Evolutionary conservation across 164 flowering plant genomes (phyloP).

Genomic region (Umbellularia californica): DNA sequence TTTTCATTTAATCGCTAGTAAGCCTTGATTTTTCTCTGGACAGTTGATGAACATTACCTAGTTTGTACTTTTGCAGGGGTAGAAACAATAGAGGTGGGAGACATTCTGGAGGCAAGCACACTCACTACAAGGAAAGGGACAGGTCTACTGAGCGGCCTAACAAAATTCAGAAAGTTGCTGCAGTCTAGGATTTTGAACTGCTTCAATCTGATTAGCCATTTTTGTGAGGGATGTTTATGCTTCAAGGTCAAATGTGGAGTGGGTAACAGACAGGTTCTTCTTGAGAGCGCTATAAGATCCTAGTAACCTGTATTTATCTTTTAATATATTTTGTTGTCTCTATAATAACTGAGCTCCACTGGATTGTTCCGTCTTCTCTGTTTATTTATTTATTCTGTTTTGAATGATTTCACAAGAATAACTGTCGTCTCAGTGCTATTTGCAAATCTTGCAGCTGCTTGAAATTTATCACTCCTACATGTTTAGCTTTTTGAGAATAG

Average conservation of each 20-base stretch:
- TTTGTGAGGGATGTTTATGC: neutral
- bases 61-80: constrained; percentile 41
- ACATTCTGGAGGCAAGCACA: constrained; percentile 28
- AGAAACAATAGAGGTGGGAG: constrained; percentile 47
- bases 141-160: constrained; percentile 32
- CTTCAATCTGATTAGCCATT: neutral
- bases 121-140: constrained; percentile 40
- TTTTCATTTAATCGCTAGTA: neutral
- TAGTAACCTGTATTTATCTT: neutral
- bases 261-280: neutral
- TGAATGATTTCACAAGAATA: too few relatives aligned
- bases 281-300: neutral
- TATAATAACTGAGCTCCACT: neutral
- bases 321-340: neutral
- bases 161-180: constrained; percentile 53
- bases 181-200: constrained; percentile 8
- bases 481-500: too few relatives aligned
- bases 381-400: too few relatives aligned
- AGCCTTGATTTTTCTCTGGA: neutral
- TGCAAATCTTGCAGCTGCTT: too few relatives aligned
- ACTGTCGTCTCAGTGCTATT: too few relatives aligned
- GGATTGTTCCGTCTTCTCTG: neutral
- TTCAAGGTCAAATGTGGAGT: neutral
- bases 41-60: neutral
- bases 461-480: too few relatives aligned